A percentile compares a stretch with the other conserved stretches of the same genome.
phyloP scores from a whole-genome alignment of 768 basidiomycete genomes.

The Lactarius vividus region DNA sequence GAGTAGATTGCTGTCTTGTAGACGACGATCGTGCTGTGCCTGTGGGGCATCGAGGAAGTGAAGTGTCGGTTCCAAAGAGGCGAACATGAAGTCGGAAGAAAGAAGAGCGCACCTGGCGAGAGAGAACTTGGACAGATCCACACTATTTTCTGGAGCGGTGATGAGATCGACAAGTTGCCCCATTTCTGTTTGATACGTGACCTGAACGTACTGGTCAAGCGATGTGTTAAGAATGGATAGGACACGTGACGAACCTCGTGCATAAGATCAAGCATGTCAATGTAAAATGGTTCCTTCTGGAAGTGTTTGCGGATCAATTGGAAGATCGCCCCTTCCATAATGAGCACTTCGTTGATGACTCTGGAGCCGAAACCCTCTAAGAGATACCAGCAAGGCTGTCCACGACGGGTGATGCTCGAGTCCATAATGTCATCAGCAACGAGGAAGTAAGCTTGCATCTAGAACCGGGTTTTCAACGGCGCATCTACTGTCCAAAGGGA shows the following conservation, averaged over 20 bases:
- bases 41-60: slow-evolving; percentile 33
- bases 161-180: slow-evolving; percentile 95
- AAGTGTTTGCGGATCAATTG: slow-evolving; percentile 85
- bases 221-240: background rate
- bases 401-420: slow-evolving; percentile 86
- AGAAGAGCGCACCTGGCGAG: slow-evolving; percentile 60
- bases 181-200: slow-evolving; percentile 87
- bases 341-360: slow-evolving; percentile 94
- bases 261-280: slow-evolving; percentile 88
- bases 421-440: slow-evolving; percentile 99
- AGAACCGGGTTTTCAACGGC: background rate
- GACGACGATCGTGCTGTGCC: slow-evolving; percentile 87
- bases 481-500: background rate
- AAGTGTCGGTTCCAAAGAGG: background rate
- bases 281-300: slow-evolving; percentile 74
- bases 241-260: slow-evolving; percentile 56
- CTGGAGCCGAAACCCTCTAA: slow-evolving; percentile 68
- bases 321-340: slow-evolving; percentile 95
- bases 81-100: slow-evolving; percentile 4
- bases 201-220: slow-evolving; percentile 32
- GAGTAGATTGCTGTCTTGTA: slow-evolving; percentile 99
- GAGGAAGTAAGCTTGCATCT: slow-evolving; percentile 98
- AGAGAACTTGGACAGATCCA: slow-evolving; percentile 87
- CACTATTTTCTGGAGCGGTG: slow-evolving; percentile 89
- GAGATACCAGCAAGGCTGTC: slow-evolving; percentile 94